phyloP scores from a whole-genome alignment of 1,284 basidiomycete species.

The Afroboletus lepidellus region DNA sequence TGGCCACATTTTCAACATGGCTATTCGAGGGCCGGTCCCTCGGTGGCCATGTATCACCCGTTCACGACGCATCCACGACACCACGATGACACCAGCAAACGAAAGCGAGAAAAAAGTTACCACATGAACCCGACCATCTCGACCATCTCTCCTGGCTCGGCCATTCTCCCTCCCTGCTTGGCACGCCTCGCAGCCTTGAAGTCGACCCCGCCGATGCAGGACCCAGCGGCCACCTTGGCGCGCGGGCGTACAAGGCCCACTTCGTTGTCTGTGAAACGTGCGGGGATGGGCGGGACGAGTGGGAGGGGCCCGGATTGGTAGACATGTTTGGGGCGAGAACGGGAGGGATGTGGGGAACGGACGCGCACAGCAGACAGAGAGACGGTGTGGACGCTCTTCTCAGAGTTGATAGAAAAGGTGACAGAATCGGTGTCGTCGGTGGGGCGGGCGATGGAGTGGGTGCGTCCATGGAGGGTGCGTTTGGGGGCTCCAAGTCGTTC shows the following conservation, averaged over 20 bases:
- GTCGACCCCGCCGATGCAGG: conserved; percentile 26
- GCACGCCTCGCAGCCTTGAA: conserved; percentile 32
- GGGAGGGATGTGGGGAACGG: conserved; percentile 14
- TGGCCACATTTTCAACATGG: not conserved
- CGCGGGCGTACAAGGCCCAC: conserved; percentile 24
- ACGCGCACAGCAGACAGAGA: conserved; percentile 20
- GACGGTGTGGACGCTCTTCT: conserved; percentile 28
- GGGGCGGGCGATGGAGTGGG: conserved; percentile 4
- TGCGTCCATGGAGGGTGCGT: not conserved
- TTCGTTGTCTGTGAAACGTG: conserved; percentile 13
- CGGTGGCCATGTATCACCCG: not conserved
- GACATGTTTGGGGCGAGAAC: conserved; percentile 10
- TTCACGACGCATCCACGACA: no score
- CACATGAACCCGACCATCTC: conserved; percentile 32
- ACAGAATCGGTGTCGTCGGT: conserved; percentile 27
- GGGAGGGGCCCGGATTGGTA: conserved; percentile 24
- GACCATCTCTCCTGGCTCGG: conserved; percentile 24
- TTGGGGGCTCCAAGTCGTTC: conserved; percentile 36
- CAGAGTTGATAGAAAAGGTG: conserved; percentile 29
- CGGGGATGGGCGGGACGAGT: conserved; percentile 22
- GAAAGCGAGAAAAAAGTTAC: not conserved
- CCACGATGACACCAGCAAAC: not conserved
- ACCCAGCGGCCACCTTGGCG: conserved; percentile 23
- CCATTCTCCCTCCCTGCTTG: conserved; percentile 25
- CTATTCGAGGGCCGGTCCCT: not conserved